These are phyloP conservation scores for Lachnellula cervina DNA, from an alignment of 2,329 filamentous ascomycete genomes.

Conservation along the genomic window DNA sequence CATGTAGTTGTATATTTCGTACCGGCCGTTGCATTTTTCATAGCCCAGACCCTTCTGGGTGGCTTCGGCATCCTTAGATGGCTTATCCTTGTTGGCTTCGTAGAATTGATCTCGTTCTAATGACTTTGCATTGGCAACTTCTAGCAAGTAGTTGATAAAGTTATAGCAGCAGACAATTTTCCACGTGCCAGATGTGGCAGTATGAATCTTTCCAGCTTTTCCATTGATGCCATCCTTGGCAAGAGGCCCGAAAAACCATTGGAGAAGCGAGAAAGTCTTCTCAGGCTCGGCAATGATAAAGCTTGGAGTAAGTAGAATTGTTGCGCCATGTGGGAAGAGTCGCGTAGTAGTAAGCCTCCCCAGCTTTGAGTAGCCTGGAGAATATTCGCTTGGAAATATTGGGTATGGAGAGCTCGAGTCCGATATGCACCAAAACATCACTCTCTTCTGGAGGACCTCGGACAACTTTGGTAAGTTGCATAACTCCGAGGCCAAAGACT, in stretches of 20 bases:
- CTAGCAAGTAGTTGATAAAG: constrained; percentile 25
- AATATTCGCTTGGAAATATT: constrained; percentile 29
- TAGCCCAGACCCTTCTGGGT: constrained; percentile 21
- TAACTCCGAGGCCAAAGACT: constrained; percentile 18
- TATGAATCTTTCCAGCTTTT: constrained; percentile 5
- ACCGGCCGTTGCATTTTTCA: constrained; percentile 21
- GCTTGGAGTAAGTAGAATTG: constrained; percentile 46
- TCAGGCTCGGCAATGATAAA: constrained; percentile 44
- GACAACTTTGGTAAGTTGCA: constrained; percentile 17
- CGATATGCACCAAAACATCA: constrained; percentile 26
- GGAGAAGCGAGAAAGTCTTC: constrained; percentile 35
- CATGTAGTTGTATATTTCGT: constrained; percentile 17
- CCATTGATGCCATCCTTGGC: not conserved
- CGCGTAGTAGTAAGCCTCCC: constrained; percentile 35
- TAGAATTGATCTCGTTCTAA: constrained; percentile 23
- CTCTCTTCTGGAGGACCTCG: not conserved
- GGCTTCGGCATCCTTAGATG: constrained; percentile 22
- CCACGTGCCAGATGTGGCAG: constrained; percentile 13
- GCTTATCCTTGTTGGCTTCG: constrained; percentile 15
- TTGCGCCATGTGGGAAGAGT: constrained; percentile 42
- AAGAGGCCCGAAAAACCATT: constrained; percentile 34
- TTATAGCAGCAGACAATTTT: constrained; percentile 22
- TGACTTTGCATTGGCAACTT: constrained; percentile 28
- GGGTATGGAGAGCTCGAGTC: constrained; percentile 15
- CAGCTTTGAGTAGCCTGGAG: constrained; percentile 18